phyloP scores from a whole-genome alignment of 495 filamentous ascomycete species.

The Penicillium argentinense region DNA sequence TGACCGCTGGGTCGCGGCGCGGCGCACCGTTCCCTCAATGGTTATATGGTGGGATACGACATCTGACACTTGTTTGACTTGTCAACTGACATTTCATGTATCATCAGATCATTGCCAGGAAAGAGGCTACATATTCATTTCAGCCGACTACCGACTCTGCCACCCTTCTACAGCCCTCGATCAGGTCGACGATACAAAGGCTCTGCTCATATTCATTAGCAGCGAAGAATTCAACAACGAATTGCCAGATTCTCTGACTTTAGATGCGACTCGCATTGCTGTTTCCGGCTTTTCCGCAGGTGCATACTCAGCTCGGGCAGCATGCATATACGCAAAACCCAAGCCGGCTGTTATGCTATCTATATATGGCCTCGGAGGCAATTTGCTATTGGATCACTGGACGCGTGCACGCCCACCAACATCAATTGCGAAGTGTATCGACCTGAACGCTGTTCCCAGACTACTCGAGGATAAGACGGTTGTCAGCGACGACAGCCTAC shows the following conservation, averaged over 20 bases:
- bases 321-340: constrained; percentile 34
- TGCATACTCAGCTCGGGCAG: constrained; percentile 36
- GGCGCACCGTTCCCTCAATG: constrained; percentile 11
- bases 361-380: constrained; percentile 31
- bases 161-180: constrained; percentile 25
- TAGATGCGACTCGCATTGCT: constrained; percentile 28
- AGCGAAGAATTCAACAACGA: constrained; percentile 5
- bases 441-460: constrained; percentile 8
- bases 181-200: constrained; percentile 28
- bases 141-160: constrained; percentile 32
- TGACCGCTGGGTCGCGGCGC: constrained; percentile 35
- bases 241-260: constrained; percentile 14
- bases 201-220: constrained; percentile 23
- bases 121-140: constrained; percentile 27
- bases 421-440: constrained; percentile 15
- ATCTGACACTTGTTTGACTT: too few relatives aligned
- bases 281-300: constrained; percentile 40
- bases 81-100: too few relatives aligned
- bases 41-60: constrained; percentile 13
- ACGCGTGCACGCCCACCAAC: constrained; percentile 11
- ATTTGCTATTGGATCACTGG: constrained; percentile 32
- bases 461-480: constrained; percentile 13
- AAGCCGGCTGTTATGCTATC: constrained; percentile 31
- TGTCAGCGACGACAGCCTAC: constrained; percentile 18
- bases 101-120: constrained; percentile 27